Evolutionary conservation across 1,284 basidiomycete species (phyloP), one percentile per base, ranked within the genome.

Genomic region (Leccinum insolens): DNA sequence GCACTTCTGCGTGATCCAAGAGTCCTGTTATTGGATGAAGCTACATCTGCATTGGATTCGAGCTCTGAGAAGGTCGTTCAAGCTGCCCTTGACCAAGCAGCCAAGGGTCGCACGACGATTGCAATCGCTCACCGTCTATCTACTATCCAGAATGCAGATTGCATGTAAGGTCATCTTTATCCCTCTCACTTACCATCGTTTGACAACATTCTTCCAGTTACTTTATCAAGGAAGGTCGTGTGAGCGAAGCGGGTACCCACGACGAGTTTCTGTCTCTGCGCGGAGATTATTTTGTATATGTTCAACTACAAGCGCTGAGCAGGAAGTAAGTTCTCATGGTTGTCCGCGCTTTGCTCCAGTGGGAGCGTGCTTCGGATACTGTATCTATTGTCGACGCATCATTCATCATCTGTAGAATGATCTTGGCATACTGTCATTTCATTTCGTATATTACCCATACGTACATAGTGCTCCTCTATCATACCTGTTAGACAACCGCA

Each of bases 21-120:
- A 80, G 93, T 99, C 28, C 84, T 98, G 41, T 82, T 99, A 22
- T 83, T 96, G 67, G 94, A 96, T 76, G 94, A 96, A 78, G 96
- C 96, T 6, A 99, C 97, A 0, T 95, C 94, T n/a, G 96, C 95
- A 2, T 85, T 99, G 37, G 97, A 99, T 80, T 95, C 94, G 22
- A 93, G 91, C 73, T 95, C 94, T 39, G 98, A 99, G 81, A 93
- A 93, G 77, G 90, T 98, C 59, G 97, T 99, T 7, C 97, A 99
- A 76, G 90, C 89, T 22, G 97, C 97, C 0, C 86, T 99, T 28
- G 96, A 99, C 80, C 87, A 90, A 74, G 97, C 96, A 5, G 89
- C 95, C 2, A 93, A 89, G 80, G 96, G 95, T 28, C 86, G 95
- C 66, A 95, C 95, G 15, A 96, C 95, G 2, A 92, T 96, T 71